phyloP scores from a whole-genome alignment of 306 rosid genomes.

The Arachis stenosperma region DNA sequence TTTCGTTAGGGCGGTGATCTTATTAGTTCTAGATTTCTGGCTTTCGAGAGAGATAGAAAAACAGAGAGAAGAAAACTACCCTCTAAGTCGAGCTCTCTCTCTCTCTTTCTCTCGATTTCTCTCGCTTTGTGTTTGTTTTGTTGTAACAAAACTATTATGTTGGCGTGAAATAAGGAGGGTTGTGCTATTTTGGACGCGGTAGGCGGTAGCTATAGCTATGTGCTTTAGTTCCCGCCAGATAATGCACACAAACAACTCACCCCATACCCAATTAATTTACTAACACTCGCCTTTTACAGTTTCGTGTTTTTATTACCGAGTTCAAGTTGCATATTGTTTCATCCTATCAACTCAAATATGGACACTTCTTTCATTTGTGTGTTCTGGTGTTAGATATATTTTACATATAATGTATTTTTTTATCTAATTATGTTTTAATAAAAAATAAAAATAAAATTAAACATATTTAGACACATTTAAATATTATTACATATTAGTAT shows the following conservation, averaged over 20 bases:
- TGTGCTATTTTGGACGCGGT: constrained; percentile 33
- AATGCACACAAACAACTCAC: background rate
- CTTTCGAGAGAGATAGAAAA: background rate
- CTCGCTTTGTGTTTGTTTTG: background rate
- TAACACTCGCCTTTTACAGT: background rate
- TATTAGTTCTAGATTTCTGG: background rate
- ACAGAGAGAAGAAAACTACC: background rate
- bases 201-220: background rate
- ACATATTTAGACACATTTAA: no score
- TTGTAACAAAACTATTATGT: background rate
- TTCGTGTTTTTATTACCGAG: background rate
- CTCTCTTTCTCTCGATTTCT: background rate
- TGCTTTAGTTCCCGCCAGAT: constrained; percentile 31
- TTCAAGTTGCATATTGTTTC: background rate
- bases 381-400: no score
- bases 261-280: constrained; percentile 3
- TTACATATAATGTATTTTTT: no score
- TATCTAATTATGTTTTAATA: no score
- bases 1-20: background rate
- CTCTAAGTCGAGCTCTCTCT: background rate
- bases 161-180: background rate
- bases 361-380: no score
- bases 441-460: no score
- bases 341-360: no score
- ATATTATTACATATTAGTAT: no score